A percentile compares a stretch with the other conserved stretches of the same genome.
phyloP scores from a whole-genome alignment of 768 basidiomycete genomes.

The Kwoniella pini region DNA sequence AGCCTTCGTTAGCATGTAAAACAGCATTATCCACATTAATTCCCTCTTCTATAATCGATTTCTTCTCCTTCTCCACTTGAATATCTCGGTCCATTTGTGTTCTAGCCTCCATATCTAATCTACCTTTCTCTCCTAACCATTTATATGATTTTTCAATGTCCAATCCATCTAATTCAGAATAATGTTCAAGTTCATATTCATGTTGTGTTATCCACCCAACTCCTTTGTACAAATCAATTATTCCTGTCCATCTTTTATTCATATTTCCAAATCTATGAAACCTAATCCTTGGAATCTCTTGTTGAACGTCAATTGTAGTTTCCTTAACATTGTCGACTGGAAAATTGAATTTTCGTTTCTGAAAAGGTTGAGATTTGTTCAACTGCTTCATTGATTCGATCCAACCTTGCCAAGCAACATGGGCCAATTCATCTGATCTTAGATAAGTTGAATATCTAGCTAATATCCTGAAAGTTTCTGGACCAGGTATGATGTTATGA shows the following conservation, averaged over 20 bases:
- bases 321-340: background rate
- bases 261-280: constrained; percentile 10
- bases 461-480: constrained; percentile 14
- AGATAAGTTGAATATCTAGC: background rate
- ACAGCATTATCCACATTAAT: too few relatives aligned
- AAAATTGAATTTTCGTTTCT: too few relatives aligned
- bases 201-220: constrained; percentile 68
- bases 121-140: constrained; percentile 9
- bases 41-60: too few relatives aligned
- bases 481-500: constrained; percentile 4
- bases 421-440: background rate
- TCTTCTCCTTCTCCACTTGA: background rate
- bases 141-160: constrained; percentile 54
- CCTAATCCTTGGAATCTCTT: background rate
- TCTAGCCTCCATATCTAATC: background rate
- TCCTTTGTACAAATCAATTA: constrained; percentile 76
- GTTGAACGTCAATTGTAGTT: background rate
- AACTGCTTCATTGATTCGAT: background rate
- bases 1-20: too few relatives aligned
- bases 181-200: constrained; percentile 46
- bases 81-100: background rate
- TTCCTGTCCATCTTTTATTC: constrained; percentile 54
- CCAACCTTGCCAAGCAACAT: constrained; percentile 18
- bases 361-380: background rate
- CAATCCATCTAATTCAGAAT: constrained; percentile 57